Evolutionary conservation across 2,329 filamentous ascomycete genomes (phyloP).

Genomic region (Aspergillus amoenus): DNA sequence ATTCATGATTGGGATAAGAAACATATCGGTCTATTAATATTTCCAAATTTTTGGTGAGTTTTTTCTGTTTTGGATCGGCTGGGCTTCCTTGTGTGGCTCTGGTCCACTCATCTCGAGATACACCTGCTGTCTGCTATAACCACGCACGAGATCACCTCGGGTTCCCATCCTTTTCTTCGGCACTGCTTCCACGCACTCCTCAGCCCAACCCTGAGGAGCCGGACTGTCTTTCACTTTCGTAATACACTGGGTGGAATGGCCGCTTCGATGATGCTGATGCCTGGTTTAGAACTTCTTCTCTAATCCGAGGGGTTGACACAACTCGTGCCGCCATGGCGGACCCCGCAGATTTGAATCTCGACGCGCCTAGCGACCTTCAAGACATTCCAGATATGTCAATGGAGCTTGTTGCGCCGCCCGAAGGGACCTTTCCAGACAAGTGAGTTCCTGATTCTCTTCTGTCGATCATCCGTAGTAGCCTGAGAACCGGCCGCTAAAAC

Average conservation of each 20-base stretch:
- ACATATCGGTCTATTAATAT: not conserved
- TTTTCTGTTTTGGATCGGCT: not conserved
- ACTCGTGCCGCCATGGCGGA: slow-evolving; percentile 38
- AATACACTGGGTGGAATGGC: not conserved
- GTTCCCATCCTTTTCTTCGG: slow-evolving; percentile 17
- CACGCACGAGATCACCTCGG: slow-evolving; percentile 34
- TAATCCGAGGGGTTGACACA: slow-evolving; percentile 14
- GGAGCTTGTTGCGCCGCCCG: slow-evolving; percentile 42
- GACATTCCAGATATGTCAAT: slow-evolving; percentile 46
- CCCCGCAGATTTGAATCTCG: slow-evolving; percentile 43
- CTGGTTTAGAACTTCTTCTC: slow-evolving; percentile 15
- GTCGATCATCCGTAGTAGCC: not conserved
- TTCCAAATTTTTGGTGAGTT: slow-evolving; percentile 5
- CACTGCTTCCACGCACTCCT: slow-evolving; percentile 43
- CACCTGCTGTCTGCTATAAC: slow-evolving; percentile 29
- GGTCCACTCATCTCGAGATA: slow-evolving; percentile 12
- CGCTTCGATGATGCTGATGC: slow-evolving; percentile 21
- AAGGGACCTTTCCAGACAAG: slow-evolving; percentile 47
- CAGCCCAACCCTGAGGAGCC: slow-evolving; percentile 8
- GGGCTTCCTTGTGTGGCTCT: not conserved
- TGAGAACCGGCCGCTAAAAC: slow-evolving; percentile 9
- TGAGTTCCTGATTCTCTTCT: slow-evolving; percentile 19
- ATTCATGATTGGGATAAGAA: not conserved
- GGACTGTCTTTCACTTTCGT: slow-evolving; percentile 1
- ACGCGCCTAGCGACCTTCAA: slow-evolving; percentile 46